Conservation (phyloP, 257 asterid species). For the Penstemon newberryi region DNA sequence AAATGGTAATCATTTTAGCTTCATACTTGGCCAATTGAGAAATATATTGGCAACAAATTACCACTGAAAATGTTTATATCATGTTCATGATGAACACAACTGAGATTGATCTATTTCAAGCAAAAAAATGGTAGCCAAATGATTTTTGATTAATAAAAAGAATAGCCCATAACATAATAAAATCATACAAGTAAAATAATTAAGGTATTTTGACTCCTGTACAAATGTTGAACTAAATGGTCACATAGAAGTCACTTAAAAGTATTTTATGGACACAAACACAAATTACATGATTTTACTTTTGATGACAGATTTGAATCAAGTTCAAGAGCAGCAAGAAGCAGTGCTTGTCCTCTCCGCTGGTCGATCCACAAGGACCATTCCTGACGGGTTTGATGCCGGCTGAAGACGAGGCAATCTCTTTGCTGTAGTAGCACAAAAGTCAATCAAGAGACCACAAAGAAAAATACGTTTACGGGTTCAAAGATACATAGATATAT, state of each 20-base stretch:
- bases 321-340: slow-evolving; percentile 64
- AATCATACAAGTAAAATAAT: too few species aligned
- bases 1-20: too few species aligned
- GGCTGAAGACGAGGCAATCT: slow-evolving; percentile 81
- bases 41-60: too few species aligned
- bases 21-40: too few species aligned
- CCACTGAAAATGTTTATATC: too few species aligned
- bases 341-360: slow-evolving; percentile 42
- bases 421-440: slow-evolving; percentile 54
- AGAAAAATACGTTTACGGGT: background rate
- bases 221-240: background rate
- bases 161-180: too few species aligned
- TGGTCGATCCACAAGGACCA: slow-evolving; percentile 80
- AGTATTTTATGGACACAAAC: slow-evolving; percentile 20
- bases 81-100: too few species aligned
- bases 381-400: slow-evolving; percentile 74
- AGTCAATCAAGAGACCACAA: background rate
- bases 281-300: slow-evolving; percentile 12
- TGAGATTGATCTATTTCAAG: too few species aligned
- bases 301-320: background rate
- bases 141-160: too few species aligned
- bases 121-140: too few species aligned
- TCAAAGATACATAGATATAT: background rate
- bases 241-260: background rate
- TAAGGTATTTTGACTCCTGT: background rate